phyloP scores from a whole-genome alignment of 106 monocot species.

The Allium fistulosum region DNA sequence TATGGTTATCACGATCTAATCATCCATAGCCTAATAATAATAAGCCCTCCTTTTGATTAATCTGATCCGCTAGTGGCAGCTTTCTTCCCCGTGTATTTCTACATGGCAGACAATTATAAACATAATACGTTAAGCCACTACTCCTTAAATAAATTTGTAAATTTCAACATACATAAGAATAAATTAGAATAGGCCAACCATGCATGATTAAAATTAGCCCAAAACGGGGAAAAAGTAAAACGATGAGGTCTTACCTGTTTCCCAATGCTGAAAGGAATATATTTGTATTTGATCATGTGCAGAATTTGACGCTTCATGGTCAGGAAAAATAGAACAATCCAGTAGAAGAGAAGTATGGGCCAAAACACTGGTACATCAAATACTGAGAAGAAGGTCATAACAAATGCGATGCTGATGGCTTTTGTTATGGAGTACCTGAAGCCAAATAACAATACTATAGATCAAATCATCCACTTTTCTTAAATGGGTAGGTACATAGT shows the following conservation, averaged over 20 bases:
- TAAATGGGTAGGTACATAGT: no score
- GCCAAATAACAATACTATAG: no score
- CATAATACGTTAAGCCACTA: background rate
- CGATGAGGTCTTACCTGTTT: constrained; percentile 31
- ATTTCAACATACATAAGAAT: background rate
- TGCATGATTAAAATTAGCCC: background rate
- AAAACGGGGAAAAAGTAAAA: background rate
- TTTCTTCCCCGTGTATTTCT: constrained; percentile 7
- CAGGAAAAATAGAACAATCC: constrained; percentile 58
- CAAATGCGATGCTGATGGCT: constrained; percentile 56
- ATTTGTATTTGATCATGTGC: constrained; percentile 72
- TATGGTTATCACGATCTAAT: no score
- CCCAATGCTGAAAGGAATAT: constrained; percentile 53
- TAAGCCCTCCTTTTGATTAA: background rate
- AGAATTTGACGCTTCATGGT: constrained; percentile 75
- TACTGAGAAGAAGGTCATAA: constrained; percentile 69
- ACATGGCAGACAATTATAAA: background rate
- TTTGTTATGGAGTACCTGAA: constrained; percentile 62
- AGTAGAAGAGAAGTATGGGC: constrained; percentile 62
- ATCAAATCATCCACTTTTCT: no score
- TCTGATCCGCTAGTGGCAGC: background rate
- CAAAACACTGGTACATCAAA: constrained; percentile 76
- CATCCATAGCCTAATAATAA: no score
- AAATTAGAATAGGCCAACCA: background rate
- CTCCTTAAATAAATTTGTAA: background rate